Percentiles rank a stretch among this genome's conserved stretches.
phyloP scores from a whole-genome alignment of 306 rosid genomes.

The Prunus armeniaca region DNA sequence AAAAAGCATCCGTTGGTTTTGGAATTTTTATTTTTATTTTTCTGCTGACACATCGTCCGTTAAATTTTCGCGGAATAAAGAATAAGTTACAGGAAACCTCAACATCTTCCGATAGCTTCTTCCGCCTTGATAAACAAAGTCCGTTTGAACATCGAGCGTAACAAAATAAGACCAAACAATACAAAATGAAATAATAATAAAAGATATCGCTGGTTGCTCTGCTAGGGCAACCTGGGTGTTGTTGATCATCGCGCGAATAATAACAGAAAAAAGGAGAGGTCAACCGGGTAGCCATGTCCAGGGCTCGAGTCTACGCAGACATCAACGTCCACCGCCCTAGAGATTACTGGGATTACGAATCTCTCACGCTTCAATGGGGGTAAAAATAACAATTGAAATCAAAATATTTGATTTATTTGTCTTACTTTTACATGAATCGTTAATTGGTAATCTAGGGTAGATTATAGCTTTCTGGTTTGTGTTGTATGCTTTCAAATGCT shows the following conservation, averaged over 20 bases:
- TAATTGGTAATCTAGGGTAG: background rate
- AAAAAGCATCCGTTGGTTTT: too few species aligned
- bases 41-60: too few species aligned
- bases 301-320: slow-evolving; percentile 47
- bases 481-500: background rate
- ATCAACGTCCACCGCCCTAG: slow-evolving; percentile 50
- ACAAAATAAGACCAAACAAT: background rate
- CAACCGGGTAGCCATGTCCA: slow-evolving; percentile 33
- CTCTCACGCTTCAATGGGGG: slow-evolving; percentile 50
- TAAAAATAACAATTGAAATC: background rate
- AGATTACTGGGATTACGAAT: slow-evolving; percentile 54
- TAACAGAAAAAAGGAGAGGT: background rate
- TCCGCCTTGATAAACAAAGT: background rate
- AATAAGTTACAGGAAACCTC: background rate
- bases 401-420: background rate
- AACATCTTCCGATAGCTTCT: background rate
- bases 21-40: too few species aligned
- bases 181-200: background rate
- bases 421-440: background rate
- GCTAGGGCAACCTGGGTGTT: background rate
- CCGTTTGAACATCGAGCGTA: background rate
- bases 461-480: background rate
- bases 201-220: background rate
- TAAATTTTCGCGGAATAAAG: too few species aligned
- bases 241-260: slow-evolving; percentile 1